Evolutionary conservation across 345 rosid genomes (phyloP).

Genomic region (Lagerstroemia speciosa): DNA sequence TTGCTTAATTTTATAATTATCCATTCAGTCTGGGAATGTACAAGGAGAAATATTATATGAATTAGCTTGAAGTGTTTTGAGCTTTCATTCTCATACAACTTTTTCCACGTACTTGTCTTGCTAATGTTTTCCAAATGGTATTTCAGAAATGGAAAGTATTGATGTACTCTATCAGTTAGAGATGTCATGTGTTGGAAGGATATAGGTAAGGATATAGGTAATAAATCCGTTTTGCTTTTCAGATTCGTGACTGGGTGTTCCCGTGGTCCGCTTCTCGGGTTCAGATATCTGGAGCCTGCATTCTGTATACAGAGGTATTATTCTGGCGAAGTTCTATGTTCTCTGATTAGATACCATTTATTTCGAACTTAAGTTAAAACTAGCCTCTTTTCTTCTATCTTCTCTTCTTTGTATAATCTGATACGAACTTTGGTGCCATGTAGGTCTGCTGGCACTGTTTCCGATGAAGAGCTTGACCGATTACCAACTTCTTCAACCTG

Average conservation of each 20-base stretch:
- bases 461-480: slow-evolving; percentile 76
- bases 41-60: neutral
- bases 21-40: neutral
- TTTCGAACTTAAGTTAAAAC: neutral
- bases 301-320: slow-evolving; percentile 93
- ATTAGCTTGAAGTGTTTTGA: neutral
- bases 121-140: neutral
- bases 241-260: slow-evolving; percentile 99
- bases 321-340: slow-evolving; percentile 3
- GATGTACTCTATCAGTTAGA: neutral
- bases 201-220: slow-evolving; percentile 6
- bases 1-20: neutral
- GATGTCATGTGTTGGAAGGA: neutral
- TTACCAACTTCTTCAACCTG: slow-evolving; percentile 96
- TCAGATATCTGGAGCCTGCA: slow-evolving; percentile 77
- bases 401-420: neutral
- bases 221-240: slow-evolving; percentile 10
- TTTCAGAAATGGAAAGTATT: neutral
- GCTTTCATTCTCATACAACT: too few species aligned
- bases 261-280: slow-evolving; percentile 91
- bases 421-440: neutral
- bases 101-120: neutral
- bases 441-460: slow-evolving; percentile 56
- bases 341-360: slow-evolving; percentile 7
- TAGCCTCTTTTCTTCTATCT: neutral